Conservation (phyloP, 257 asterid genomes). For the Nicotiana undulata region DNA sequence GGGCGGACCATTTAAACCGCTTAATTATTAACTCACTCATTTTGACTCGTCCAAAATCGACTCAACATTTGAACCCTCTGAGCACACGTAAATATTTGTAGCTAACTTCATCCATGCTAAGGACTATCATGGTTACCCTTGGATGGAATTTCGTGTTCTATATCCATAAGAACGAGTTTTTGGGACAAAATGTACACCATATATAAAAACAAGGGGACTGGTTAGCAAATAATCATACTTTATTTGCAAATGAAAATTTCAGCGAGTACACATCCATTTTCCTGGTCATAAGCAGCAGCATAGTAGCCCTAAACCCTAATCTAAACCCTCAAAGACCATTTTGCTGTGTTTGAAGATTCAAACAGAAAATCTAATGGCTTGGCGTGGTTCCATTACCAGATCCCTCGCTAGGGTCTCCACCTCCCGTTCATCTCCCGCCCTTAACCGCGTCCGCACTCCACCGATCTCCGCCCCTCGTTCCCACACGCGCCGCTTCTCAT, state of each 20-base stretch:
- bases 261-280: neutral
- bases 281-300: slow-evolving; percentile 16
- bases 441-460: slow-evolving; percentile 52
- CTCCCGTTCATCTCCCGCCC: slow-evolving; percentile 59
- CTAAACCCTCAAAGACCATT: slow-evolving; percentile 23
- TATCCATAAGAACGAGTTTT: neutral
- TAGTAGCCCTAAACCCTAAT: slow-evolving; percentile 26
- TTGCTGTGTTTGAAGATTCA: neutral
- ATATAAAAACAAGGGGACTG: neutral
- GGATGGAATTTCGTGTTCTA: neutral
- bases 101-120: neutral
- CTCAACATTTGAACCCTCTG: too few relatives aligned
- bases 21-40: too few relatives aligned
- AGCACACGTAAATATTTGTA: neutral
- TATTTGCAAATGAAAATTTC: neutral
- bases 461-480: slow-evolving; percentile 46
- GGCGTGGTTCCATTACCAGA: slow-evolving; percentile 79
- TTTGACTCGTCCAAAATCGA: too few relatives aligned
- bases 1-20: too few relatives aligned
- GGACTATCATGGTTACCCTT: too few relatives aligned
- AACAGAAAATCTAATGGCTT: slow-evolving; percentile 51
- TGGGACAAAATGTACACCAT: neutral
- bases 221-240: neutral
- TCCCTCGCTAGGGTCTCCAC: slow-evolving; percentile 69
- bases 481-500: slow-evolving; percentile 62